These are phyloP conservation scores for Paramecium sexaurelia DNA, from an alignment of 73 alveolate species.

Conservation along the genomic window DNA sequence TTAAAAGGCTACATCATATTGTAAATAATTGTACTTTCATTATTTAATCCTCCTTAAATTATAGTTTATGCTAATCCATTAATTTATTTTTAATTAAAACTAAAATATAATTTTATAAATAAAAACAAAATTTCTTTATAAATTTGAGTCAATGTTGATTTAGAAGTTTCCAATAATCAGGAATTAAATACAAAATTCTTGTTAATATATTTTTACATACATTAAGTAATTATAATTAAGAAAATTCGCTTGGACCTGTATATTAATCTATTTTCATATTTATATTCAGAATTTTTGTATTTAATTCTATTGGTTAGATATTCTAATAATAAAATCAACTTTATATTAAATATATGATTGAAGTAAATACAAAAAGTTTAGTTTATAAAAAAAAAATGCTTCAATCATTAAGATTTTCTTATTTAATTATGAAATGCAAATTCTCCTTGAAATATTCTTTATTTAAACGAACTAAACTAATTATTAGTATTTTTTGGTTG, in stretches of 20 bases:
- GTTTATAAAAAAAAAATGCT: no score
- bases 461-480: no score
- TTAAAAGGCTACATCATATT: neutral
- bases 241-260: neutral
- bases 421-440: neutral
- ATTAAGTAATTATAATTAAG: neutral
- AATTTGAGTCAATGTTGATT: neutral
- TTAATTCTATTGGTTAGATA: neutral
- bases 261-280: neutral
- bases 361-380: no score
- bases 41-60: constrained; percentile 14
- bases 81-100: neutral
- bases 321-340: neutral
- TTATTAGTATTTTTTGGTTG: no score
- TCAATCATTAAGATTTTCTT: no score
- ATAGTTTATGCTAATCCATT: constrained; percentile 23
- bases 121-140: neutral
- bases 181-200: neutral
- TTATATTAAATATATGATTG: neutral
- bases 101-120: neutral
- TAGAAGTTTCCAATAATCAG: neutral
- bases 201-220: neutral
- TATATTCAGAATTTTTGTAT: neutral
- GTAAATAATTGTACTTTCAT: neutral
- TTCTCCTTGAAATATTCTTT: no score